Conservation (phyloP, 345 rosid species). For the Linum usitatissimum region DNA sequence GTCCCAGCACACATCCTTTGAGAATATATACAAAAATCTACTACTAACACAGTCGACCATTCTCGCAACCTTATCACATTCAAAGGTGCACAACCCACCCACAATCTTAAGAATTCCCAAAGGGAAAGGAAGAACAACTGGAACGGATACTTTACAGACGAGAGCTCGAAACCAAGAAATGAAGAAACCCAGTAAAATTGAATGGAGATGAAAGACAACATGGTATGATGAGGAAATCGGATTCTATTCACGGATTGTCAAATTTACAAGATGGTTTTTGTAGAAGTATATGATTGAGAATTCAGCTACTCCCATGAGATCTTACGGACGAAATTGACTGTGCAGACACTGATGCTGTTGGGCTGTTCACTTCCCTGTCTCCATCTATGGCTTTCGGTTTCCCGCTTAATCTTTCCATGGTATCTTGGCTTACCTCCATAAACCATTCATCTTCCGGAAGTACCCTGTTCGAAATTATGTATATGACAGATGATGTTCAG, state of each 20-base stretch:
- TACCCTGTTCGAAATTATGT: constrained; percentile 29
- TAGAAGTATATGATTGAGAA: neutral
- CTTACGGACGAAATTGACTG: constrained; percentile 89
- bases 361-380: constrained; percentile 71
- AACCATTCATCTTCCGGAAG: constrained; percentile 95
- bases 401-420: constrained; percentile 78
- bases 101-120: too few species aligned
- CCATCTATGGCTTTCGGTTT: constrained; percentile 66
- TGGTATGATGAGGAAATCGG: neutral
- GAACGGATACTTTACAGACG: too few species aligned
- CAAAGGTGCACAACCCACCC: too few species aligned
- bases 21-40: too few species aligned
- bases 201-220: too few species aligned
- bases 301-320: constrained; percentile 76
- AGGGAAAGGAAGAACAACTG: too few species aligned
- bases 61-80: too few species aligned
- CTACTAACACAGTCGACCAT: too few species aligned
- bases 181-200: too few species aligned
- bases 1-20: too few species aligned
- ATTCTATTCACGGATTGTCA: constrained; percentile 11
- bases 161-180: too few species aligned
- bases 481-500: too few species aligned
- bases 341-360: constrained; percentile 93
- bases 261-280: constrained; percentile 25
- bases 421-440: constrained; percentile 67